A percentile compares a stretch with the other conserved stretches of the same genome.
These are phyloP conservation scores for Alternaria tenuissima DNA, from an alignment of 2,329 filamentous ascomycete species.

Conservation along the genomic window DNA sequence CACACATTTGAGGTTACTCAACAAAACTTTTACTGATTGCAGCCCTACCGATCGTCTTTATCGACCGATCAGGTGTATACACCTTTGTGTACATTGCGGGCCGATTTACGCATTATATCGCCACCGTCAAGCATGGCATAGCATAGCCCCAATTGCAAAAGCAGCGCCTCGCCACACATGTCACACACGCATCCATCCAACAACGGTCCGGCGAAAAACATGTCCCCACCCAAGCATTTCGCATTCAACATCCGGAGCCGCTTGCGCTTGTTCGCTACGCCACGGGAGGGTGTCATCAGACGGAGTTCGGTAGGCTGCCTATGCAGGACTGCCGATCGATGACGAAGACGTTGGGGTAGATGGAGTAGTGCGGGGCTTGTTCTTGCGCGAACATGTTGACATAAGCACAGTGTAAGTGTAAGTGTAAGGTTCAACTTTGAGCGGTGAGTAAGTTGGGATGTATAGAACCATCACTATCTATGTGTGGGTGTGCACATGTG, in stretches of 20 bases:
- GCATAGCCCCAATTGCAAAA: constrained; percentile 1
- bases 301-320: background rate
- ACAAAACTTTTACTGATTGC: background rate
- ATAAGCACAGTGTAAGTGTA: background rate
- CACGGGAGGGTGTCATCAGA: constrained; percentile 4
- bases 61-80: background rate
- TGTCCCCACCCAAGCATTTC: background rate
- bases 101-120: background rate
- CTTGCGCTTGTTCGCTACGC: background rate
- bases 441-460: constrained; percentile 1
- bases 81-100: background rate
- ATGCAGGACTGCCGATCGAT: constrained; percentile 4
- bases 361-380: constrained; percentile 1
- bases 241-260: constrained; percentile 1
- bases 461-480: background rate
- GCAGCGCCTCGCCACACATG: constrained; percentile 1
- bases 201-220: background rate
- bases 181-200: background rate
- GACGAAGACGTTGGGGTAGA: constrained; percentile 5
- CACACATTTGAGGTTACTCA: background rate
- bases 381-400: constrained; percentile 4
- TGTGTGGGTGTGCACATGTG: background rate
- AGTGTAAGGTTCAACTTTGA: background rate
- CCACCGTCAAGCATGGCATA: background rate
- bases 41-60: background rate